Evolutionary conservation across 139 green algal genomes (phyloP), one percentile per base, ranked within the genome.

Genomic region (Tetradesmus obliquus): DNA sequence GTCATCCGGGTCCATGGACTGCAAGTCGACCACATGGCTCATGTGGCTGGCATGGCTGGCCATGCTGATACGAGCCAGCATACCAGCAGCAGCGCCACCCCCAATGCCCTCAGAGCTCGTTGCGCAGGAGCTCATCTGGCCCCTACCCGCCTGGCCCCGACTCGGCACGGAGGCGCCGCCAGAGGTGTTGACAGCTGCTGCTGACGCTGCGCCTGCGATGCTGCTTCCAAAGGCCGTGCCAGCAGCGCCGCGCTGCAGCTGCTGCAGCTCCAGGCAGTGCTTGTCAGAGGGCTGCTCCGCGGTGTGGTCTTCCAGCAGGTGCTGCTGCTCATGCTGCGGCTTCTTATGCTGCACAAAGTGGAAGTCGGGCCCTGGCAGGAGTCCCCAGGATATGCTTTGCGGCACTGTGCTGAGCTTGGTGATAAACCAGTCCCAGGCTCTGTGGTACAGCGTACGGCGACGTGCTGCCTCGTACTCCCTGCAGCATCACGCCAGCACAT

Each of bases 261-360:
- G 55, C 69, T 12, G 53, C 20, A 79, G 74, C 53, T 22, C 32
- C 86, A 82, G 86, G 1, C 32, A 55, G 2, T 90, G 86, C 71
- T 74, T 84, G 71, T 84, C 71, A 24, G 86, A 90, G n/a, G 79
- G 55, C 66, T 45, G 9, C 32, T 76, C 66, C 10, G 66, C 66
- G n/a, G 66, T 76, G 66, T 76, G 66, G 66, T 80, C 88, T 71
- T 20, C 80, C 58, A 71, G 20, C 76, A 82, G 62, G 51, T 72
- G 82, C 55, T 66, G 90, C 90, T 88, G 54, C 55, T 86, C 81
- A 53, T 71, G 72, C 55, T 79, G 88, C 72, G 17, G 71, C 87
- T 58, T 19, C 69, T 66, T 24, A 20, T 24, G 55, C 84, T 53
- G 84, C 84, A 55, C 55, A 51, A 74, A 55, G 17, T 45, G 82